Percentiles rank a stretch among this genome's conserved stretches.
phyloP scores from a whole-genome alignment of 179 eudicot genomes.

The Beta macrorhiza region DNA sequence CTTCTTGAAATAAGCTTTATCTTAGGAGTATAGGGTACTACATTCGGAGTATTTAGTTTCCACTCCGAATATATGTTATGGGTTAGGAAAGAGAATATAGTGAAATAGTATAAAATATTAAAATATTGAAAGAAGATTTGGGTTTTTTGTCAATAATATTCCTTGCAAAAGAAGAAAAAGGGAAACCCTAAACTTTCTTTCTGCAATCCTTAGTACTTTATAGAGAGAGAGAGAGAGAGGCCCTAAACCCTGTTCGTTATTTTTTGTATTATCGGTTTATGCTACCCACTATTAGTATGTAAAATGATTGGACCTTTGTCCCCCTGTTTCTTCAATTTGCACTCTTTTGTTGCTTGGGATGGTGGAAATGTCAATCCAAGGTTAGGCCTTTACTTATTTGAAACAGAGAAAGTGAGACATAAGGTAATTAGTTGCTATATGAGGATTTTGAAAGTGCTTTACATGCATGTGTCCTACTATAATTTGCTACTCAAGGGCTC shows the following conservation, averaged over 20 bases:
- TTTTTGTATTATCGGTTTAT: too few species aligned
- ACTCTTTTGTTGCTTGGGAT: background rate
- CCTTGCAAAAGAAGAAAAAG: background rate
- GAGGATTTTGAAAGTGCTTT: background rate
- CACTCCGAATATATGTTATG: background rate
- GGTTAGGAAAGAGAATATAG: background rate
- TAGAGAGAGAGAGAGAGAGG: background rate
- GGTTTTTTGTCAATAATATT: background rate
- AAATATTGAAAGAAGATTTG: background rate
- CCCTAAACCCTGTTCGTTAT: too few species aligned
- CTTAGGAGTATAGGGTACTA: background rate
- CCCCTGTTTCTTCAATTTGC: background rate
- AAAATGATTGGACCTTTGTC: background rate
- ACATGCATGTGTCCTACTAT: background rate
- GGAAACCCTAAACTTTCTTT: background rate
- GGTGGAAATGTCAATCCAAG: background rate
- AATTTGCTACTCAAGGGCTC: slow-evolving; percentile 6
- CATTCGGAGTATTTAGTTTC: background rate
- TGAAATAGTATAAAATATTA: background rate
- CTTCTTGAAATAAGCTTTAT: too few species aligned
- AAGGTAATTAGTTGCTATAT: background rate
- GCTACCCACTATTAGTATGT: too few species aligned
- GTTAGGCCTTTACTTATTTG: background rate
- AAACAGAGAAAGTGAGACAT: background rate
- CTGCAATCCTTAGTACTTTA: background rate